Evolutionary conservation across 768 basidiomycete genomes (phyloP).

Genomic region (Amyloporia xantha): DNA sequence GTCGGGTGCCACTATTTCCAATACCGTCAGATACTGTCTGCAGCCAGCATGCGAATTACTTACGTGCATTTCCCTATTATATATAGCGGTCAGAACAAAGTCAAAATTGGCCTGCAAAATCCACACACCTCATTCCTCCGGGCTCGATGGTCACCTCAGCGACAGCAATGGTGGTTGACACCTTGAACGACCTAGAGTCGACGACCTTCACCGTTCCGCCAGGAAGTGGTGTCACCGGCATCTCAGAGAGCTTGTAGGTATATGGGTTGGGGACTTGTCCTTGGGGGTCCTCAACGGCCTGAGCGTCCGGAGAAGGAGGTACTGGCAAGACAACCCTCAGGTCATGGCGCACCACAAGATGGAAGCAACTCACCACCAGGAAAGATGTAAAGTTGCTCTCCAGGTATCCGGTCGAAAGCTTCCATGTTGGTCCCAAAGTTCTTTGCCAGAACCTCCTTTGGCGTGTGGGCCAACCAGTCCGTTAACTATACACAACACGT

Average conservation of each 20-base stretch:
- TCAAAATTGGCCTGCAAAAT: no score
- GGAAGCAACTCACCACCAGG: constrained; percentile 27
- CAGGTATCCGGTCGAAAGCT: constrained; percentile 50
- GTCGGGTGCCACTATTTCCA: constrained; percentile 43
- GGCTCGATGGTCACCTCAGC: constrained; percentile 53
- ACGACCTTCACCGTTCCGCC: constrained; percentile 58
- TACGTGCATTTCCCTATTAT: constrained; percentile 38
- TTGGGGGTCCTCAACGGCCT: constrained; percentile 43
- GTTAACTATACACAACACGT: constrained; percentile 39
- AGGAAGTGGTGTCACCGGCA: constrained; percentile 33
- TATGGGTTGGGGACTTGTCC: constrained; percentile 42
- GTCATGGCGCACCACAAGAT: constrained; percentile 32
- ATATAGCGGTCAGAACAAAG: constrained; percentile 3
- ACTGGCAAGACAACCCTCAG: constrained; percentile 2
- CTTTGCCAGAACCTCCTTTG: constrained; percentile 53
- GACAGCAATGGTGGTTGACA: constrained; percentile 45
- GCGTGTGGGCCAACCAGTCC: constrained; percentile 64
- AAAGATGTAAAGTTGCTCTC: constrained; percentile 50
- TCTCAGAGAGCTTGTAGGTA: constrained; percentile 47
- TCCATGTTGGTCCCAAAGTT: constrained; percentile 48
- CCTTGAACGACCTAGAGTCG: constrained; percentile 48
- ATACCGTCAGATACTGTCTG: not conserved
- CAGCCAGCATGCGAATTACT: constrained; percentile 12
- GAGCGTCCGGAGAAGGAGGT: constrained; percentile 21
- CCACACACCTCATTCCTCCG: constrained; percentile 52